phyloP scores from a whole-genome alignment of 73 alveolate species.

The Paramecium biaurelia region DNA sequence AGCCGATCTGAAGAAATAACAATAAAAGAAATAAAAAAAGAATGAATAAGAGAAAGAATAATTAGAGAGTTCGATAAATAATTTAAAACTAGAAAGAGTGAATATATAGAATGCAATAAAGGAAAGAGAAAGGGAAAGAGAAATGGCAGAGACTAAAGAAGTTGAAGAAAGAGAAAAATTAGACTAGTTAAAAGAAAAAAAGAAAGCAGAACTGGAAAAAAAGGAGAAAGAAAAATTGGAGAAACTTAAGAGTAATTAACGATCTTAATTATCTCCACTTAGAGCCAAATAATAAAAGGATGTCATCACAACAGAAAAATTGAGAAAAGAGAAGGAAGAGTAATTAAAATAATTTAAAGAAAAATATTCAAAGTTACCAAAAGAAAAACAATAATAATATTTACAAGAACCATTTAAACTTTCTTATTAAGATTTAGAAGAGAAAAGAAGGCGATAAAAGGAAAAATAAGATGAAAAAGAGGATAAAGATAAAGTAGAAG shows the following conservation, averaged over 20 bases:
- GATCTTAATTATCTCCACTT: background rate
- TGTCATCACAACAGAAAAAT: background rate
- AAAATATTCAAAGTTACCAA: background rate
- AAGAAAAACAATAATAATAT: background rate
- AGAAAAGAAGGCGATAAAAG: background rate
- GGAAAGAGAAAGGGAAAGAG: slow-evolving; percentile 42
- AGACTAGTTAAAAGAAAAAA: background rate
- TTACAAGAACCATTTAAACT: slow-evolving; percentile 5
- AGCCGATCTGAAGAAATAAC: background rate
- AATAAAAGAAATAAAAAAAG: background rate
- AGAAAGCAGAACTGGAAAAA: background rate
- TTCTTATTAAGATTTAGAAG: background rate
- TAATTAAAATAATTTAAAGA: background rate
- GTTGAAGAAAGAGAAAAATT: background rate
- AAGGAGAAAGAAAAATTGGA: background rate
- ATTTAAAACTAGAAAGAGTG: background rate
- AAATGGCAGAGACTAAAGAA: background rate
- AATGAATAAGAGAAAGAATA: background rate
- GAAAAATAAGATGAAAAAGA: background rate
- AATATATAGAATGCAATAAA: background rate
- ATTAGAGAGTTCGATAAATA: slow-evolving; percentile 2
- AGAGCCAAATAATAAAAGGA: background rate
- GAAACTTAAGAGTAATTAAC: background rate
- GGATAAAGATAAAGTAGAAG: background rate
- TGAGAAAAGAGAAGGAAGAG: background rate